A percentile compares a stretch with the other conserved stretches of the same genome.
Evolutionary conservation across 2,329 filamentous ascomycete genomes (phyloP).

Genomic region (Arthrobotrys conoides): DNA sequence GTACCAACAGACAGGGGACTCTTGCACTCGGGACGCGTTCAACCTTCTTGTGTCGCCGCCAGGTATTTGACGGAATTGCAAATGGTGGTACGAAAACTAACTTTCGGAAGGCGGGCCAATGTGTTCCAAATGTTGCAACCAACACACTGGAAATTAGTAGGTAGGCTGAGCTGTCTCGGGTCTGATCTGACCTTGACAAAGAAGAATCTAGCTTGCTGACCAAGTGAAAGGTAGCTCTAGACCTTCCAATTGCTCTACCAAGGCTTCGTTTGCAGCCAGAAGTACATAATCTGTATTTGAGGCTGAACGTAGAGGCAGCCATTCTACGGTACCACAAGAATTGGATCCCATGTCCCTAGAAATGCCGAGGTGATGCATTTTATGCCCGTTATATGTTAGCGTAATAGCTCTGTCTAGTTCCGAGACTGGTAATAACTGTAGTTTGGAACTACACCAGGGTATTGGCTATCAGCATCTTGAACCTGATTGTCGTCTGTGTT

Average conservation of each 20-base stretch:
- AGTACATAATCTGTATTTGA: neutral
- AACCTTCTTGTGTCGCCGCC: neutral
- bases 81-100: neutral
- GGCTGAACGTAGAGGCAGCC: neutral
- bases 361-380: constrained; percentile 10
- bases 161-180: neutral
- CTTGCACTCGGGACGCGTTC: neutral
- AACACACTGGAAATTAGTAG: constrained; percentile 5
- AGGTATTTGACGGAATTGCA: neutral
- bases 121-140: constrained; percentile 9
- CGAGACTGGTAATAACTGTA: too few species aligned
- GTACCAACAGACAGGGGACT: neutral
- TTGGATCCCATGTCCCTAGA: neutral
- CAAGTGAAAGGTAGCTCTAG: neutral
- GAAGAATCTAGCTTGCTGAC: neutral
- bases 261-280: neutral
- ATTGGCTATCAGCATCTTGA: neutral
- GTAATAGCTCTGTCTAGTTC: too few species aligned
- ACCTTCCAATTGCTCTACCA: neutral
- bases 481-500: constrained; percentile 1
- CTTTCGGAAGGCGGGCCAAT: constrained; percentile 1
- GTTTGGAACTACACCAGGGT: neutral
- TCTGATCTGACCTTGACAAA: neutral
- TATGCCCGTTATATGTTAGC: neutral
- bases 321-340: neutral